Percentiles rank a stretch among this genome's conserved stretches.
phyloP scores from a whole-genome alignment of 1,284 basidiomycete species.

The Sanguinoderma infundibulare region DNA sequence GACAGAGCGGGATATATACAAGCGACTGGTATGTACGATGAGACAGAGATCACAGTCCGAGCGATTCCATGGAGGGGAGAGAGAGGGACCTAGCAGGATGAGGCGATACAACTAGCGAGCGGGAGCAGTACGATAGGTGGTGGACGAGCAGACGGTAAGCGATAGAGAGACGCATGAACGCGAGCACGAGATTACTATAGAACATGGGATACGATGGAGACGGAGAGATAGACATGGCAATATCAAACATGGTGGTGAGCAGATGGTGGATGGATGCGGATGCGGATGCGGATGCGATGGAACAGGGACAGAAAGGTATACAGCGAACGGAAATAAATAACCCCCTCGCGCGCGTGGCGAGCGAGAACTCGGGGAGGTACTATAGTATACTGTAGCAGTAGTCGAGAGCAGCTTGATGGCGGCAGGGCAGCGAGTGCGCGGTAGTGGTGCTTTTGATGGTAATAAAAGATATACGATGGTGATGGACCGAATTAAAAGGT shows the following conservation, averaged over 20 bases:
- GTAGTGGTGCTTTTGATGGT: background rate
- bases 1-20: conserved; percentile 19
- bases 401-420: background rate
- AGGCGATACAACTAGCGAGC: conserved; percentile 2
- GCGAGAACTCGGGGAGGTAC: conserved; percentile 5
- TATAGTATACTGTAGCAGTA: background rate
- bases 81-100: background rate
- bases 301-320: background rate
- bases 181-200: background rate
- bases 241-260: background rate
- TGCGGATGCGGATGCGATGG: background rate
- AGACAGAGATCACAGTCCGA: background rate
- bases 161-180: background rate
- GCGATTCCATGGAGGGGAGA: conserved; percentile 3
- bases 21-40: background rate
- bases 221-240: background rate
- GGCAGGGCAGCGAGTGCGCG: background rate
- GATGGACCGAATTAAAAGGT: background rate
- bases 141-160: background rate
- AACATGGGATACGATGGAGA: background rate
- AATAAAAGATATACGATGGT: background rate
- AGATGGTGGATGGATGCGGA: background rate
- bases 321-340: conserved; percentile 12
- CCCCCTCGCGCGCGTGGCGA: background rate
- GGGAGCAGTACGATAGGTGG: conserved; percentile 2